Evolutionary conservation across 116 monocot species (phyloP).

Genomic region (Trichopus zeylanicus): DNA sequence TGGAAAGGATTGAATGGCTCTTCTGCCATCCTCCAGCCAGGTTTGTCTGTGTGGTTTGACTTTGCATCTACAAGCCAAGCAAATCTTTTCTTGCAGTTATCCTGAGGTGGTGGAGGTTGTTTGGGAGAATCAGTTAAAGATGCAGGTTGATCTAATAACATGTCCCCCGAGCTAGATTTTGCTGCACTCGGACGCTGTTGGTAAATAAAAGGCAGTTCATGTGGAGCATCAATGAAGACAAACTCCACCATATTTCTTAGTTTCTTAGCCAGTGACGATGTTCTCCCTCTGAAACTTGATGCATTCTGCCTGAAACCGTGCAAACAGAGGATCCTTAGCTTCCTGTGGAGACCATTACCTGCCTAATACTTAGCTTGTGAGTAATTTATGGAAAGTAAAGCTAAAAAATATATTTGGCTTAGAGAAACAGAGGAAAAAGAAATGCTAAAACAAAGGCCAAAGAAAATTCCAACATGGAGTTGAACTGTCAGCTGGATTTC

Average conservation of each 20-base stretch:
- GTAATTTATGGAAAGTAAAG: neutral
- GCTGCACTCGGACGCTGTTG: conserved; percentile 13
- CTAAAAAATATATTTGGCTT: too few relatives aligned
- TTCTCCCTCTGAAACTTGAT: conserved; percentile 87
- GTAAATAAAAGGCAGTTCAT: conserved; percentile 67
- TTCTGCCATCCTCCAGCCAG: conserved; percentile 32
- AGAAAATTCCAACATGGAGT: neutral
- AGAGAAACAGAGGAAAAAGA: neutral
- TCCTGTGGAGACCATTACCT: conserved; percentile 29
- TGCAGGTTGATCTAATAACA: neutral
- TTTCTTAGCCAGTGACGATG: conserved; percentile 80
- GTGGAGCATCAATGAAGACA: conserved; percentile 66
- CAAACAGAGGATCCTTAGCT: conserved; percentile 82
- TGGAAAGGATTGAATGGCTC: conserved; percentile 72
- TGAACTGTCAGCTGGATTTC: too few relatives aligned
- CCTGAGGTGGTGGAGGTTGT: conserved; percentile 19
- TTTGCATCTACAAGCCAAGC: conserved; percentile 65
- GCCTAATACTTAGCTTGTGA: neutral
- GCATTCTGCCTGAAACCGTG: conserved; percentile 95
- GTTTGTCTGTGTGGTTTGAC: conserved; percentile 4
- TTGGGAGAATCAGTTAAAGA: neutral
- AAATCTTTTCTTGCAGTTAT: conserved; percentile 50
- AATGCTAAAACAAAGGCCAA: neutral
- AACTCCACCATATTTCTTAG: conserved; percentile 59
- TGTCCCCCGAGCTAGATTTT: neutral